A percentile compares a stretch with the other conserved stretches of the same genome.
These are phyloP conservation scores for Periconia sp. DNA, from an alignment of 2,329 filamentous ascomycete species.

Conservation along the genomic window DNA sequence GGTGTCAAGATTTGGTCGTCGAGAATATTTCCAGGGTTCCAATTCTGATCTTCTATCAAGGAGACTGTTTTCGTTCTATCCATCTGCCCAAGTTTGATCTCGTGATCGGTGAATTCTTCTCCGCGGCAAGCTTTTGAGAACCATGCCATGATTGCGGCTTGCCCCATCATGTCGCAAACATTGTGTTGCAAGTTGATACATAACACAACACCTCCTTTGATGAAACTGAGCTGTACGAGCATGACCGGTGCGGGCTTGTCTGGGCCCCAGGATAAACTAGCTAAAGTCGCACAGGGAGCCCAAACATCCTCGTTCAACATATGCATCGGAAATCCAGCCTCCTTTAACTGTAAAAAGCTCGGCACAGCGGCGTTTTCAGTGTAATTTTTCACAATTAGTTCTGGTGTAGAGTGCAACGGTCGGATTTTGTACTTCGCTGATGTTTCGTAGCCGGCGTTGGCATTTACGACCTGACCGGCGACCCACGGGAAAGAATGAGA, in stretches of 20 bases:
- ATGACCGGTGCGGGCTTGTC: conserved; percentile 42
- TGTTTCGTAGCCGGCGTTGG: conserved; percentile 36
- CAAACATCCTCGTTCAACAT: conserved; percentile 53
- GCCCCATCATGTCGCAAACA: conserved; percentile 55
- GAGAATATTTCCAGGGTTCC: background rate
- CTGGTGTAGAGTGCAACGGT: conserved; percentile 32
- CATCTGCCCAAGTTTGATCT: conserved; percentile 49
- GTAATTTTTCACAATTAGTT: conserved; percentile 49
- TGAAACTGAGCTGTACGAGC: conserved; percentile 52
- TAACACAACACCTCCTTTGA: conserved; percentile 54
- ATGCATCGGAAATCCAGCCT: conserved; percentile 48
- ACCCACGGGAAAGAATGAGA: conserved; percentile 50
- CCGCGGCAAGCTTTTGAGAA: conserved; percentile 53
- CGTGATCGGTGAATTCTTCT: conserved; percentile 50
- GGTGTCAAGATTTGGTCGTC: background rate
- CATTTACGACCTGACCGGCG: conserved; percentile 40
- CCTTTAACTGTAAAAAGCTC: conserved; percentile 42
- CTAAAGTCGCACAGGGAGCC: conserved; percentile 44
- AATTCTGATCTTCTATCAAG: conserved; percentile 36
- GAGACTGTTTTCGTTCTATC: conserved; percentile 43
- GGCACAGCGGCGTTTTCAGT: conserved; percentile 38
- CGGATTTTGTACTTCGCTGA: conserved; percentile 46
- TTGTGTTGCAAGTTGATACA: conserved; percentile 54
- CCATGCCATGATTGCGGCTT: conserved; percentile 50
- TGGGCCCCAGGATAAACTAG: conserved; percentile 15